Percentiles rank a stretch among this genome's conserved stretches.
These are phyloP conservation scores for Bipolaris victoriae DNA, from an alignment of 2,329 filamentous ascomycete genomes.

Conservation along the genomic window DNA sequence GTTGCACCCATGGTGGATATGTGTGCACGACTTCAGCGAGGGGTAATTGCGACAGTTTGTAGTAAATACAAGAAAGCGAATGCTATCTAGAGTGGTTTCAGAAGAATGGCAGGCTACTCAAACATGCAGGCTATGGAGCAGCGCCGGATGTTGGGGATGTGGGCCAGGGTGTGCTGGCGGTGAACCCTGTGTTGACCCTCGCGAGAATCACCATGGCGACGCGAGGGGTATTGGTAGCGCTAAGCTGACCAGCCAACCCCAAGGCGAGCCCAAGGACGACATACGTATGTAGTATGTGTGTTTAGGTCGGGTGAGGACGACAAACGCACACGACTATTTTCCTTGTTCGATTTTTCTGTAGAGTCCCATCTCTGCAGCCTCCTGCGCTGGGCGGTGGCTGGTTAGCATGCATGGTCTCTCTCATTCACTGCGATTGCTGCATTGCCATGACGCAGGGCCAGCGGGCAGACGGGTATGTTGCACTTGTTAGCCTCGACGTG, in stretches of 20 bases:
- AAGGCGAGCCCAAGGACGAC: conserved; percentile 7
- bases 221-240: conserved; percentile 24
- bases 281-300: too few species aligned
- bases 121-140: conserved; percentile 25
- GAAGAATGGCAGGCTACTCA: conserved; percentile 27
- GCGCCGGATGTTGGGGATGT: conserved; percentile 35
- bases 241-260: conserved; percentile 13
- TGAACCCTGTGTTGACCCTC: conserved; percentile 29
- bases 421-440: not conserved
- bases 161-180: conserved; percentile 26
- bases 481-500: not conserved
- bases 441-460: conserved; percentile 5
- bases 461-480: not conserved
- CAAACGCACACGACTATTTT: conserved; percentile 4
- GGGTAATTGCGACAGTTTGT: conserved; percentile 17
- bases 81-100: conserved; percentile 19
- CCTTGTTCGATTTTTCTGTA: not conserved
- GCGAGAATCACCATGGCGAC: conserved; percentile 32
- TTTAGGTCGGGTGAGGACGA: not conserved
- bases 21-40: conserved; percentile 33
- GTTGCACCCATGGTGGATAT: conserved; percentile 61
- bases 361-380: not conserved
- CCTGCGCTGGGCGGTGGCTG: not conserved
- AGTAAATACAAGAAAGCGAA: conserved; percentile 21
- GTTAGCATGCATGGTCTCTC: not conserved